Evolutionary conservation across 352 stramenopile genomes (phyloP).

Genomic region (Albugo laibachii): DNA sequence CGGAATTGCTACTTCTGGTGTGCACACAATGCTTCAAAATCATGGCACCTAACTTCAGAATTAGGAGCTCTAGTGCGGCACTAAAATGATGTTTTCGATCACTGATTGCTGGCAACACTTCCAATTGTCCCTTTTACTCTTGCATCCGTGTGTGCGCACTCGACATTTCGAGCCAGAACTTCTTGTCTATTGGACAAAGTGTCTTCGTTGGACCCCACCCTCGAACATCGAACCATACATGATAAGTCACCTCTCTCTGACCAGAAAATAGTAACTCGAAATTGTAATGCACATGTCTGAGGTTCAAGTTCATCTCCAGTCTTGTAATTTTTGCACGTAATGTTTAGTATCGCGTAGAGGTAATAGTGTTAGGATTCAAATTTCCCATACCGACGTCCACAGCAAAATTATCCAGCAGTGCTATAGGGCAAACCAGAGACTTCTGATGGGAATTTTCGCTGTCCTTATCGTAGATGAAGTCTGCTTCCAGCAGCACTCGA

Average conservation of each 20-base stretch:
- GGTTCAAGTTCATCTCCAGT: not conserved
- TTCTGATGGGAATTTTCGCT: conserved; percentile 4
- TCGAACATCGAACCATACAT: conserved; percentile 47
- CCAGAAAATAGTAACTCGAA: conserved; percentile 43
- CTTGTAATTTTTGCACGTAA: not conserved
- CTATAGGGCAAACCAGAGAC: conserved; percentile 18
- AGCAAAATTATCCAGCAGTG: conserved; percentile 63
- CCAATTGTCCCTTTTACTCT: too few relatives aligned
- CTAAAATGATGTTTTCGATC: not conserved
- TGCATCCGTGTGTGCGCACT: too few relatives aligned
- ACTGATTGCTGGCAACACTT: too few relatives aligned
- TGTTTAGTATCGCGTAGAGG: conserved; percentile 14
- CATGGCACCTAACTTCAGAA: conserved; percentile 36
- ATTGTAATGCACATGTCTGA: conserved; percentile 30
- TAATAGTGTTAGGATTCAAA: conserved; percentile 15
- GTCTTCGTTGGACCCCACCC: conserved; percentile 16
- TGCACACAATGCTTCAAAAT: conserved; percentile 26
- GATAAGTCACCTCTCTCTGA: conserved; percentile 22
- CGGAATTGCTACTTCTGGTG: too few relatives aligned
- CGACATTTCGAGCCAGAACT: too few relatives aligned
- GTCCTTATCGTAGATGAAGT: conserved; percentile 1
- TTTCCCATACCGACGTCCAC: conserved; percentile 21
- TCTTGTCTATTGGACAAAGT: too few relatives aligned
- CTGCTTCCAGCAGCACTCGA: not conserved
- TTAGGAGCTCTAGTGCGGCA: conserved; percentile 21